Conservation (phyloP, 1,284 basidiomycete species). For the Ustilago xerochloae region DNA sequence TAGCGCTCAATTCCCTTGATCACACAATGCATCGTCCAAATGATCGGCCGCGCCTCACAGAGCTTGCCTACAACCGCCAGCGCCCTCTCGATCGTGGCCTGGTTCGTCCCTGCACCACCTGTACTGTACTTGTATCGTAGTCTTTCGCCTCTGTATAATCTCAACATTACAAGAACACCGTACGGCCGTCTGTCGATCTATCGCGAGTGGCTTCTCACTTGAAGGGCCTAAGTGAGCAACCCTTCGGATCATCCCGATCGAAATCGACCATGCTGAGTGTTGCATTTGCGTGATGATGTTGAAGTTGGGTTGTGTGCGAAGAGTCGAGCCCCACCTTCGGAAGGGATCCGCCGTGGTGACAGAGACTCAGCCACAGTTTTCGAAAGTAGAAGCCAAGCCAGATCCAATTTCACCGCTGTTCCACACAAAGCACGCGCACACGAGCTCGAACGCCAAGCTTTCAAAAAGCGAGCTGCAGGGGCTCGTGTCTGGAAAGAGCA, state of each 20-base stretch:
- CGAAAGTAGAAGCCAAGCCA: too few relatives aligned
- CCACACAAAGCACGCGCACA: neutral
- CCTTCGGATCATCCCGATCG: neutral
- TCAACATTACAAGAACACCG: neutral
- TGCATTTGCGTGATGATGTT: too few relatives aligned
- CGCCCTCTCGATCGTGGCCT: neutral
- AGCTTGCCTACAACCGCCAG: neutral
- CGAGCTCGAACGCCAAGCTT: slow-evolving; percentile 1
- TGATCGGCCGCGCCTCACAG: neutral
- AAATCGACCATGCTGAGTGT: neutral
- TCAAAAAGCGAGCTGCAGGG: slow-evolving; percentile 7
- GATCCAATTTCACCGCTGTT: too few relatives aligned
- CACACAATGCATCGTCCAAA: neutral
- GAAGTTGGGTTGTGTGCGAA: too few relatives aligned
- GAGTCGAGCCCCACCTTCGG: too few relatives aligned
- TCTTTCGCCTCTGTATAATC: neutral
- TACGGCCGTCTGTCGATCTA: neutral
- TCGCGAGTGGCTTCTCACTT: neutral
- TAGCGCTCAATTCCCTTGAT: neutral
- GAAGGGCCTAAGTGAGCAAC: neutral
- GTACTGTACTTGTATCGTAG: neutral
- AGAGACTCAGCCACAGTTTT: too few relatives aligned
- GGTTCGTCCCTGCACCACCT: neutral
- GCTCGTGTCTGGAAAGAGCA: slow-evolving; percentile 2
- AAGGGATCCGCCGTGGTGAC: too few relatives aligned